phyloP scores from a whole-genome alignment of 2,329 filamentous ascomycete genomes.

The Aspergillus pseudotamarii region DNA sequence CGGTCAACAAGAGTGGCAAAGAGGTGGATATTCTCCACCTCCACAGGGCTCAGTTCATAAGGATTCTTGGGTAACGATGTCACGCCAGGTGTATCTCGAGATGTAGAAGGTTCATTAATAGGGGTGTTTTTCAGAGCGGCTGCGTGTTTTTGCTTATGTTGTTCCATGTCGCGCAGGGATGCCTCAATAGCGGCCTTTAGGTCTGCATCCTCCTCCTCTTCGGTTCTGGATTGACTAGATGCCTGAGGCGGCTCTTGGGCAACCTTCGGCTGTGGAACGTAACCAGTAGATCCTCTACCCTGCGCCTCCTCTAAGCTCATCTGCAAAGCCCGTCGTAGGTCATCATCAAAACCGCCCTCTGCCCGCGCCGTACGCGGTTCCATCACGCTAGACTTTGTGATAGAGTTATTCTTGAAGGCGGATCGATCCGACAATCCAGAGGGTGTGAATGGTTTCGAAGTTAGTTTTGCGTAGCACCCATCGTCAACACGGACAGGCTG shows the following conservation, averaged over 20 bases:
- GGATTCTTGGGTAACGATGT: conserved; percentile 77
- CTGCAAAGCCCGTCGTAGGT: conserved; percentile 87
- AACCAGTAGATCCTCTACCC: conserved; percentile 69
- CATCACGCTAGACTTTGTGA: conserved; percentile 75
- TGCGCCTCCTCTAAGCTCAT: conserved; percentile 97
- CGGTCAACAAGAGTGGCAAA: conserved; percentile 94
- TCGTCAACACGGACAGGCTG: conserved; percentile 93
- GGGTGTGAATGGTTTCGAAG: conserved; percentile 63
- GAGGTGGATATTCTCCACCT: conserved; percentile 96
- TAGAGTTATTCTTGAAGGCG: conserved; percentile 51
- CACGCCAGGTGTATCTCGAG: conserved; percentile 52
- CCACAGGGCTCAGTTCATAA: conserved; percentile 89
- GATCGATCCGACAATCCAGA: conserved; percentile 45
- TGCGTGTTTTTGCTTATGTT: conserved; percentile 91
- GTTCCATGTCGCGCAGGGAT: conserved; percentile 94
- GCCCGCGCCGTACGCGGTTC: conserved; percentile 86
- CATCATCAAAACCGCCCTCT: conserved; percentile 91
- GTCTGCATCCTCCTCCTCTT: conserved; percentile 89
- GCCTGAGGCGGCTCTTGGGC: conserved; percentile 43
- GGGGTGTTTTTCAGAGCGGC: conserved; percentile 81
- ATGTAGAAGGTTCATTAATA: conserved; percentile 52
- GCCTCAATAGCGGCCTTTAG: conserved; percentile 94
- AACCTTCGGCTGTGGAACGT: conserved; percentile 65
- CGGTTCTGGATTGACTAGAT: conserved; percentile 46
- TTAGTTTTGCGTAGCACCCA: conserved; percentile 88